Conservation (phyloP, 257 asterid species). For the Mitragyna speciosa region DNA sequence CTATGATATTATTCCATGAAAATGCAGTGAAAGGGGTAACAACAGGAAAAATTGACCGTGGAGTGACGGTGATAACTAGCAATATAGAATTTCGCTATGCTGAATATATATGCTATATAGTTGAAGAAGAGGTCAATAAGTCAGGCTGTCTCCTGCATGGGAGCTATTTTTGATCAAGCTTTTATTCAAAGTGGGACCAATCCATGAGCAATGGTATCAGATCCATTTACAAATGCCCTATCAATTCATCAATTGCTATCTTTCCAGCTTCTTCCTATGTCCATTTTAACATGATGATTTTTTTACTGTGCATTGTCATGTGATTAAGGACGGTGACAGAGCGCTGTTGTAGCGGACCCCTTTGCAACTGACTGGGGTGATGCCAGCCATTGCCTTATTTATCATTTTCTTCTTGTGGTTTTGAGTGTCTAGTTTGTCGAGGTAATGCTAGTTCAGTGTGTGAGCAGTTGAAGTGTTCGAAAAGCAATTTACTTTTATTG, state of each 20-base stretch:
- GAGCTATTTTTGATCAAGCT: conserved; percentile 39
- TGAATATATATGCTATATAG: not conserved
- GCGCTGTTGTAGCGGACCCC: conserved; percentile 7
- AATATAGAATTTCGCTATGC: not conserved
- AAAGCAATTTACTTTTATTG: not conserved
- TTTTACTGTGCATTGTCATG: conserved; percentile 18
- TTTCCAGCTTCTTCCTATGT: not conserved
- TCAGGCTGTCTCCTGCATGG: conserved; percentile 78
- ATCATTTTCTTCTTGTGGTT: conserved; percentile 4
- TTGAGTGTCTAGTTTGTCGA: not conserved
- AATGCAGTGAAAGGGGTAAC: conserved; percentile 24
- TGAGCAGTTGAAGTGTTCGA: not conserved
- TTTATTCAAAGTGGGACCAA: conserved; percentile 14
- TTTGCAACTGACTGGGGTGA: not conserved
- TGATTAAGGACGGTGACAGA: conserved; percentile 16
- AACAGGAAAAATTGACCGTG: conserved; percentile 12
- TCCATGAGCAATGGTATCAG: conserved; percentile 14
- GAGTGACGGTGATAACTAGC: not conserved
- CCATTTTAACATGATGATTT: conserved; percentile 17
- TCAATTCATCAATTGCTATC: conserved; percentile 2
- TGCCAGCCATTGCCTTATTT: conserved; percentile 4
- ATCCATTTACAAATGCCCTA: conserved; percentile 15
- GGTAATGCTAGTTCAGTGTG: not conserved
- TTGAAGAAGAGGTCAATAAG: conserved; percentile 39
- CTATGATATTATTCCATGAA: conserved; percentile 22